These are phyloP conservation scores for Cyclotella atomus DNA, from an alignment of 108 stramenopile genomes.

Conservation along the genomic window DNA sequence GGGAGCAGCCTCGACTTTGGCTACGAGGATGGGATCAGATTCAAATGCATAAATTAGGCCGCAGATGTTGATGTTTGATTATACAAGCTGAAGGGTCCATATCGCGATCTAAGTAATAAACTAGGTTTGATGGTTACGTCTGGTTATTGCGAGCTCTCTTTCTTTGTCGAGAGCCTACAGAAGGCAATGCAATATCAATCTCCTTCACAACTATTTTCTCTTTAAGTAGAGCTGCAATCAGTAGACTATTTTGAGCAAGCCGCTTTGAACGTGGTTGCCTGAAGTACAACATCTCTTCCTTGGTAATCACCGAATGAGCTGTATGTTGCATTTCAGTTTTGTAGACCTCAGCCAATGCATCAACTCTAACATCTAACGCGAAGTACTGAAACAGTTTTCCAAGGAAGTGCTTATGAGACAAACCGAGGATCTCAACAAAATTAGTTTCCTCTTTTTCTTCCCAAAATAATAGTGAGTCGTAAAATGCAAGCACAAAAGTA, in stretches of 20 bases:
- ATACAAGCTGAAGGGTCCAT: too few relatives aligned
- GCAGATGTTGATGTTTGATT: too few relatives aligned
- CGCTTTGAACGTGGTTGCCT: slow-evolving; percentile 45
- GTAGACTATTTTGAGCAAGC: slow-evolving; percentile 22
- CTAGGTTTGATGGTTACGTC: background rate
- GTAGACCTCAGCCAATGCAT: slow-evolving; percentile 16
- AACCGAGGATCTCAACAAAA: slow-evolving; percentile 58
- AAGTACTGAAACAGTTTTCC: slow-evolving; percentile 48
- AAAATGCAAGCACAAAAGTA: slow-evolving; percentile 56
- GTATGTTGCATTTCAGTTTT: background rate
- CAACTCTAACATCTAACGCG: slow-evolving; percentile 38
- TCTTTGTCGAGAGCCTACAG: slow-evolving; percentile 11
- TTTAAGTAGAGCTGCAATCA: slow-evolving; percentile 31
- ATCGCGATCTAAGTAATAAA: too few relatives aligned
- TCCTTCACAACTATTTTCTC: slow-evolving; percentile 48
- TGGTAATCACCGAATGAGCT: slow-evolving; percentile 15
- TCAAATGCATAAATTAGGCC: background rate
- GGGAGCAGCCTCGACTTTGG: slow-evolving; percentile 1
- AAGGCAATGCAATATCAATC: slow-evolving; percentile 49
- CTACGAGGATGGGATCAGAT: slow-evolving; percentile 2
- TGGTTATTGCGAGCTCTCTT: slow-evolving; percentile 37
- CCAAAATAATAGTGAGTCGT: slow-evolving; percentile 57
- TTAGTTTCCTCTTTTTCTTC: slow-evolving; percentile 47
- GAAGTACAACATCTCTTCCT: slow-evolving; percentile 30
- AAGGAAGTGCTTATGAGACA: slow-evolving; percentile 50